A percentile compares a stretch with the other conserved stretches of the same genome.
Conservation (phyloP, 208 protist species). For the Trypanosoma brucei region DNA sequence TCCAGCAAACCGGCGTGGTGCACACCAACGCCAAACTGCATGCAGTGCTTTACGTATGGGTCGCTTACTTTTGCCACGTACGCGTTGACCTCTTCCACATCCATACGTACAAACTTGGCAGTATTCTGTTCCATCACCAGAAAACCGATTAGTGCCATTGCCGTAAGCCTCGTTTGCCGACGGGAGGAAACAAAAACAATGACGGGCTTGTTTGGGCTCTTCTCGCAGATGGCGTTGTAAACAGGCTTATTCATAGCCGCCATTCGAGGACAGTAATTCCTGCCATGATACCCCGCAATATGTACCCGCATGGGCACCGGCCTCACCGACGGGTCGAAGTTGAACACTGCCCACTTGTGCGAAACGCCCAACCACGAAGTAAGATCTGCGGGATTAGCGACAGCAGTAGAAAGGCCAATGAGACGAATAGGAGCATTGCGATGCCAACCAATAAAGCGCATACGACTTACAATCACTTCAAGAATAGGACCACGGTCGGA, state of each 20-base stretch:
- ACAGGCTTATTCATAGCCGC: conserved; percentile 99
- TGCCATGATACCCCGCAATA: conserved; percentile 95
- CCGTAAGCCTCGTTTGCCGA: conserved; percentile 98
- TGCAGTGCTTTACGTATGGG: conserved; percentile 90
- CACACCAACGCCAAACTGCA: conserved; percentile 99
- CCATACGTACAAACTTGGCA: conserved; percentile 91
- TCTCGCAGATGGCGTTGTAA: conserved; percentile 96
- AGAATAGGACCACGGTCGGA: conserved; percentile 98
- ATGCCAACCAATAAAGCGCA: conserved; percentile 97
- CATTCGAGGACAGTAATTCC: conserved; percentile 99
- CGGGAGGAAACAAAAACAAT: conserved; percentile 99
- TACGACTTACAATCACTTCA: conserved; percentile 98
- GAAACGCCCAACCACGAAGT: conserved; percentile 98
- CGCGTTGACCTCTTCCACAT: conserved; percentile 83
- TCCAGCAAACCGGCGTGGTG: conserved; percentile 97
- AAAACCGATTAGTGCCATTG: conserved; percentile 96
- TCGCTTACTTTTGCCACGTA: conserved; percentile 76
- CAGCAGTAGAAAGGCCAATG: conserved; percentile 98
- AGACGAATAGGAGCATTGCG: conserved; percentile 93
- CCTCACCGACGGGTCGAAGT: conserved; percentile 97
- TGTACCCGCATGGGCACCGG: conserved; percentile 97
- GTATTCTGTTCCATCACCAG: conserved; percentile 90
- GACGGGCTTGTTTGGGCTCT: conserved; percentile 93
- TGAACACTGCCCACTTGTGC: conserved; percentile 93
- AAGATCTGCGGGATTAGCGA: conserved; percentile 98